phyloP scores from a whole-genome alignment of 2,329 filamentous ascomycete species.

The Nectriaceae sp. region DNA sequence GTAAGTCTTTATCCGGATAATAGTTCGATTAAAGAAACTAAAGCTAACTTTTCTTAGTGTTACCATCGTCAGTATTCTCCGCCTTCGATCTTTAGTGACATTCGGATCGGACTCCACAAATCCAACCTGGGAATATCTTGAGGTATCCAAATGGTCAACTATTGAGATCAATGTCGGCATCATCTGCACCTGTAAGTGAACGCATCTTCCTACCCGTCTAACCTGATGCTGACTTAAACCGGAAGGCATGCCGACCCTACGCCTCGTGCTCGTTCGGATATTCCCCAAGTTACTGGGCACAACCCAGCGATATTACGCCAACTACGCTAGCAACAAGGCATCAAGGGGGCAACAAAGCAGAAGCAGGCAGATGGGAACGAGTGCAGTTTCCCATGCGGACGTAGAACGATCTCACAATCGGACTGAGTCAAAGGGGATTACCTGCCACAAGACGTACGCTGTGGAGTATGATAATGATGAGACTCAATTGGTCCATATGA shows the following conservation, averaged over 20 bases:
- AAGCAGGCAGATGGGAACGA: conserved; percentile 18
- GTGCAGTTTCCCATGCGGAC: conserved; percentile 26
- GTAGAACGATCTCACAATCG: conserved; percentile 21
- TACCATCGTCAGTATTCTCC: conserved; percentile 40
- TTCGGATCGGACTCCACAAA: conserved; percentile 33
- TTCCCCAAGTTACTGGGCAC: conserved; percentile 39
- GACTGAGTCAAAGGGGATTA: conserved; percentile 29
- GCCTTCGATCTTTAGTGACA: conserved; percentile 35
- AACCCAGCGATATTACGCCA: conserved; percentile 31
- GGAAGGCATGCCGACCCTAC: conserved; percentile 39
- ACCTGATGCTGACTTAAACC: too few relatives aligned
- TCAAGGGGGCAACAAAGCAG: conserved; percentile 11
- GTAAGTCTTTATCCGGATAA: conserved; percentile 28
- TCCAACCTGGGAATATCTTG: conserved; percentile 37
- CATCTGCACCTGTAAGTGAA: conserved; percentile 43
- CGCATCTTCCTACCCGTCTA: too few relatives aligned
- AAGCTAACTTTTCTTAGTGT: conserved; percentile 27
- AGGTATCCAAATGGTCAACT: conserved; percentile 36
- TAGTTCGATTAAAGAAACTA: background rate
- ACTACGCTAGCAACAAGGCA: conserved; percentile 21
- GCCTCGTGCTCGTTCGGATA: conserved; percentile 37
- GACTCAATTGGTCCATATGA: conserved; percentile 32
- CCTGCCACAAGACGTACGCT: conserved; percentile 35
- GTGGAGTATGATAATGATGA: conserved; percentile 38
- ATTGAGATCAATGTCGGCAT: conserved; percentile 42